Evolutionary conservation across 331 rosid genomes (phyloP).

Genomic region (Quercus phellos): DNA sequence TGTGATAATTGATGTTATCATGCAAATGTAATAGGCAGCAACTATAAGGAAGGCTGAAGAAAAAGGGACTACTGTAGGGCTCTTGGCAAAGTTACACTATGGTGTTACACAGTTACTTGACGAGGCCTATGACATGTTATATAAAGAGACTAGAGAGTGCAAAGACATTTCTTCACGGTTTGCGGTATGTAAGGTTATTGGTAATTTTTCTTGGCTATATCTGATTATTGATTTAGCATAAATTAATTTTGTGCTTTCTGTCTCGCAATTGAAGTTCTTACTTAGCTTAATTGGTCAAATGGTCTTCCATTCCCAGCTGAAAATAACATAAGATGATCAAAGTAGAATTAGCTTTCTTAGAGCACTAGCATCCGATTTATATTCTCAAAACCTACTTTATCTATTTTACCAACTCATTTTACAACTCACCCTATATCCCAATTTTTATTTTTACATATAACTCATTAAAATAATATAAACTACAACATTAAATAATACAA

Average conservation of each 20-base stretch:
- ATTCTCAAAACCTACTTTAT: no score
- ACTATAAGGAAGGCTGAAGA: constrained; percentile 70
- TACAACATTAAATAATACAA: no score
- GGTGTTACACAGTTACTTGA: constrained; percentile 61
- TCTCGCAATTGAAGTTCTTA: neutral
- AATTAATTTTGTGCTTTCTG: neutral
- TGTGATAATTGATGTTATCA: constrained; percentile 3
- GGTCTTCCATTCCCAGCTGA: neutral
- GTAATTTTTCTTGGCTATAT: neutral
- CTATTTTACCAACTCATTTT: no score
- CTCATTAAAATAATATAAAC: no score
- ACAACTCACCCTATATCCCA: no score
- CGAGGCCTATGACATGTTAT: constrained; percentile 41
- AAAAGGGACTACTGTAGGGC: constrained; percentile 57
- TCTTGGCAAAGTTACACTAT: constrained; percentile 68
- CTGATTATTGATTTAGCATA: neutral
- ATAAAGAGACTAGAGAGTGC: constrained; percentile 25
- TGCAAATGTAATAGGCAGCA: constrained; percentile 50
- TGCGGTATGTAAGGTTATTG: constrained; percentile 37
- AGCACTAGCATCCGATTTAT: no score
- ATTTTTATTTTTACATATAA: no score
- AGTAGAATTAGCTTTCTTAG: neutral
- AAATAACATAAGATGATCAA: neutral
- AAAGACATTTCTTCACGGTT: constrained; percentile 42
- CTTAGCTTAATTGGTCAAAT: constrained; percentile 5